phyloP scores from a whole-genome alignment of 306 rosid genomes.

The Castanea crenata region DNA sequence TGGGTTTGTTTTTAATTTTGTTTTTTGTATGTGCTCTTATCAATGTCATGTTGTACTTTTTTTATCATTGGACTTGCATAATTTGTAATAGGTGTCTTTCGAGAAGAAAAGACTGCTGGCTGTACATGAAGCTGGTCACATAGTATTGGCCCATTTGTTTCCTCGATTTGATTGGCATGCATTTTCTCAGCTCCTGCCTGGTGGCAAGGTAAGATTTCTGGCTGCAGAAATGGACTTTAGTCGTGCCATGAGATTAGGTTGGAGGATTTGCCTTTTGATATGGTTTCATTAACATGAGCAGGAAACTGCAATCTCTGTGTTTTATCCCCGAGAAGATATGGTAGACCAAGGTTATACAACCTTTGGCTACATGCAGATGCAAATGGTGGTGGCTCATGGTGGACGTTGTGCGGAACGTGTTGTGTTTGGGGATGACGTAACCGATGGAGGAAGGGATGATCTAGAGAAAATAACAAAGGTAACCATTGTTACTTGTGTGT shows the following conservation, averaged over 20 bases:
- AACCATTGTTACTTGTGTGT: not conserved
- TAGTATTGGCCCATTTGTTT: conserved; percentile 88
- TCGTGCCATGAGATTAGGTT: conserved; percentile 20
- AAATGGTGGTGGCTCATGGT: conserved; percentile 98
- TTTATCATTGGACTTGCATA: not conserved
- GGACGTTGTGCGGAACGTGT: conserved; percentile 89
- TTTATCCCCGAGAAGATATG: conserved; percentile 92
- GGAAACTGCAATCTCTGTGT: conserved; percentile 96
- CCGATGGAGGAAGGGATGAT: conserved; percentile 95
- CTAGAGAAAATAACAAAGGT: conserved; percentile 96
- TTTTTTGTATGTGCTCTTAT: not conserved
- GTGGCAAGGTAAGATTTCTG: conserved; percentile 79
- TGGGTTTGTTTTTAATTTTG: not conserved
- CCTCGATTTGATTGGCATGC: conserved; percentile 99
- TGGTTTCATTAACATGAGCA: conserved; percentile 34
- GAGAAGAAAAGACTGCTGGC: conserved; percentile 89
- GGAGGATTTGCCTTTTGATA: conserved; percentile 4
- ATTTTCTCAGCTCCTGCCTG: conserved; percentile 97
- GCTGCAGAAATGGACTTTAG: conserved; percentile 10
- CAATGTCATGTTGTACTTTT: conserved; percentile 5
- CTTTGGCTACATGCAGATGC: conserved; percentile 94
- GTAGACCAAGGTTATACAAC: conserved; percentile 96
- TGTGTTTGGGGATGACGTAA: conserved; percentile 75
- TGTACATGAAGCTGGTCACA: conserved; percentile 98
- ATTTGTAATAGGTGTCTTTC: conserved; percentile 51